Percentiles rank a stretch among this genome's conserved stretches.
Conservation (phyloP, 1,284 basidiomycete genomes). For the Puccinia triticina region DNA sequence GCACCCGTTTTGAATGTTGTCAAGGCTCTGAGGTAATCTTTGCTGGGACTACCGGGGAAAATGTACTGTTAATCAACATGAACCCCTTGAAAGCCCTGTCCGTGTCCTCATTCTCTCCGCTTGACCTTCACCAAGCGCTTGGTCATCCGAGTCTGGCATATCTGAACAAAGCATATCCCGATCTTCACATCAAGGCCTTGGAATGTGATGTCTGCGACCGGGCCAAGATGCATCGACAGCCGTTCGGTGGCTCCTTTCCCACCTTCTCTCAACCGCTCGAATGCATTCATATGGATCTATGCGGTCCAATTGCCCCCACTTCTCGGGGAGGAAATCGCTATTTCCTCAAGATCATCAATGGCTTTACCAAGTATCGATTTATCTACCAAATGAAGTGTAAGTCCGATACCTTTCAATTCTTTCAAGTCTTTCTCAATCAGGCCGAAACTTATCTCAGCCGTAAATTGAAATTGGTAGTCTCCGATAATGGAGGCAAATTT, state of each 20-base stretch:
- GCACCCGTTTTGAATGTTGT: background rate
- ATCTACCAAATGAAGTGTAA: too few species aligned
- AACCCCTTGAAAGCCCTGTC: background rate
- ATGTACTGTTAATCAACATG: background rate
- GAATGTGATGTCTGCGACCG: background rate
- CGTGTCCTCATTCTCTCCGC: too few species aligned
- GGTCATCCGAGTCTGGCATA: too few species aligned
- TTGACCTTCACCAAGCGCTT: too few species aligned
- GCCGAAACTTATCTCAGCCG: background rate
- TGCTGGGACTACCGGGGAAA: background rate
- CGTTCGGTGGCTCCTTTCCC: conserved; percentile 3
- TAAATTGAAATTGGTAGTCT: background rate
- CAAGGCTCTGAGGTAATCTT: background rate
- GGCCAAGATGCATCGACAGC: too few species aligned
- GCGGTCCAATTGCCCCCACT: too few species aligned
- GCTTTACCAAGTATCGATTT: too few species aligned
- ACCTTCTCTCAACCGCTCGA: background rate
- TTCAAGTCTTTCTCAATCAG: background rate
- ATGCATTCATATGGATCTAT: conserved; percentile 7
- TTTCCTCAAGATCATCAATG: too few species aligned
- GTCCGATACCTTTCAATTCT: too few species aligned
- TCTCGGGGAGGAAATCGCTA: too few species aligned
- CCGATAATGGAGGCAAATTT: too few species aligned
- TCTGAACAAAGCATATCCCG: background rate
- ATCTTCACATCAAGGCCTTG: background rate